phyloP scores from a whole-genome alignment of 139 green algal species.

The Chlamydomonas incerta region DNA sequence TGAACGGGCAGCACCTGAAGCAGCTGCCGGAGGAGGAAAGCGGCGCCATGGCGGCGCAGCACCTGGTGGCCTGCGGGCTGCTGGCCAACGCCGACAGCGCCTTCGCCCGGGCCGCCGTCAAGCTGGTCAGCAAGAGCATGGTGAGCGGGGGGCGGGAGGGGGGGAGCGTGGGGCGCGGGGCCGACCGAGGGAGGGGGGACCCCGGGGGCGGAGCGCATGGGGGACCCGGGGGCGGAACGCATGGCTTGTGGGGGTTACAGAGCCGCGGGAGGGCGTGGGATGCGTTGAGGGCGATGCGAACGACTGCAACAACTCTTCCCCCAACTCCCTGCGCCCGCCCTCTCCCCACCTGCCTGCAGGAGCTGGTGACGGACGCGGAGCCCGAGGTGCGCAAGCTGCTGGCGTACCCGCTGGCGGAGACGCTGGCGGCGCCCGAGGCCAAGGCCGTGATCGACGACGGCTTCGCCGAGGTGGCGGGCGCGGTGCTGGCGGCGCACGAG shows the following conservation, averaged over 20 bases:
- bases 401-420: conserved; percentile 91
- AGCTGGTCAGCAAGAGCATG: conserved; percentile 68
- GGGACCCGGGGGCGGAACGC: too few relatives aligned
- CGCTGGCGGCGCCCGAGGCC: conserved; percentile 66
- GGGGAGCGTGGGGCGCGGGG: too few relatives aligned
- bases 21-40: conserved; percentile 70
- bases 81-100: conserved; percentile 63
- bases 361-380: conserved; percentile 77
- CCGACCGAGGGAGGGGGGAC: too few relatives aligned
- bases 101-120: conserved; percentile 68
- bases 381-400: conserved; percentile 77
- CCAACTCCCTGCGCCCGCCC: neutral
- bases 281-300: too few relatives aligned
- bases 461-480: conserved; percentile 74
- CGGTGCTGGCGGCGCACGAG: conserved; percentile 83
- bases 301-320: too few relatives aligned
- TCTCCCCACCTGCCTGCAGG: conserved; percentile 7
- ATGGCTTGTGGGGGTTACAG: too few relatives aligned
- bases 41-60: conserved; percentile 44
- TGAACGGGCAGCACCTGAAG: conserved; percentile 93
- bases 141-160: neutral
- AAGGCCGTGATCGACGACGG: conserved; percentile 80
- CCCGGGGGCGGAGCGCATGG: too few relatives aligned
- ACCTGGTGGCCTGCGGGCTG: conserved; percentile 72
- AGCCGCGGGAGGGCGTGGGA: too few relatives aligned